A percentile compares a stretch with the other conserved stretches of the same genome.
Conservation (phyloP, 2,329 filamentous ascomycete genomes). For the Fusarium piperis region DNA sequence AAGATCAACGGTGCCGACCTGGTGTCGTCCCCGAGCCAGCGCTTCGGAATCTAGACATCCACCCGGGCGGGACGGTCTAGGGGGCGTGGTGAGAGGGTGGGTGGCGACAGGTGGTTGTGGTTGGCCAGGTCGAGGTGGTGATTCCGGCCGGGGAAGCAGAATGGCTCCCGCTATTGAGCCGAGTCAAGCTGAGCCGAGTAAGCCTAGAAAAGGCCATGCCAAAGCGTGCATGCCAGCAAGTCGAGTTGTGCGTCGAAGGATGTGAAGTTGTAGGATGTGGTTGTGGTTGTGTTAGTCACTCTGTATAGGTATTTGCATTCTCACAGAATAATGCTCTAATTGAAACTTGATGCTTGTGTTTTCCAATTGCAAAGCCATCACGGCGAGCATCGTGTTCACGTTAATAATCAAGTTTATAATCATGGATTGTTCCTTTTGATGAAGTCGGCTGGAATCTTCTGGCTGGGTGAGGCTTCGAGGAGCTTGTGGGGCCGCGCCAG, state of each 20-base stretch:
- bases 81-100: conserved; percentile 20
- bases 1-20: conserved; percentile 15
- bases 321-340: background rate
- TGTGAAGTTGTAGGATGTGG: background rate
- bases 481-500: conserved; percentile 3
- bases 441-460: conserved; percentile 17
- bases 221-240: background rate
- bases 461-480: conserved; percentile 15
- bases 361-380: background rate
- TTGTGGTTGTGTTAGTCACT: background rate
- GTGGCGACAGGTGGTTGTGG: conserved; percentile 10
- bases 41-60: conserved; percentile 38
- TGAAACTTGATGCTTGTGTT: background rate
- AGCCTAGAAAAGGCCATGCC: background rate
- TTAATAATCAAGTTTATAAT: background rate
- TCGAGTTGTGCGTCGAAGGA: background rate
- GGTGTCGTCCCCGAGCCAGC: conserved; percentile 35
- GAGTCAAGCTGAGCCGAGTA: conserved; percentile 1
- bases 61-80: conserved; percentile 29
- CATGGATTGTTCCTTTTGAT: background rate
- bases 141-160: conserved; percentile 35
- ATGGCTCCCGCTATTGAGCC: conserved; percentile 17
- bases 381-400: background rate
- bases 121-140: conserved; percentile 10
- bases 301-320: background rate